Evolutionary conservation across 2,329 filamentous ascomycete genomes (phyloP).

Genomic region (Penicillium brasilianum): DNA sequence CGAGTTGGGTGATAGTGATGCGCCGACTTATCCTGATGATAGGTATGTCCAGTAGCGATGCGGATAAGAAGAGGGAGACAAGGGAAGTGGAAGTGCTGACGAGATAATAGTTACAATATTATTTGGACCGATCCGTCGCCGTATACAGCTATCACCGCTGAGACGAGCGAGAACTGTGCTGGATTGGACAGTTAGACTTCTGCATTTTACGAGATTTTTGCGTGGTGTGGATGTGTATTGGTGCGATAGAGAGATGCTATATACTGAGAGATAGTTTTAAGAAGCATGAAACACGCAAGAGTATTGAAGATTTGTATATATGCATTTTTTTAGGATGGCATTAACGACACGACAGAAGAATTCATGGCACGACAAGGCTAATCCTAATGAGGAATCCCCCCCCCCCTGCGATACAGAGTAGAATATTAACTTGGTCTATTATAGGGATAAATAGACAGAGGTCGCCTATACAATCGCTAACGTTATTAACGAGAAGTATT

Average conservation of each 20-base stretch:
- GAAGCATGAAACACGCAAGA: background rate
- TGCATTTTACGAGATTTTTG: background rate
- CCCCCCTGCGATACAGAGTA: too few species aligned
- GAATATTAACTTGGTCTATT: too few species aligned
- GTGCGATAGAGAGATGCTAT: background rate
- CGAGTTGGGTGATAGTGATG: conserved; percentile 57
- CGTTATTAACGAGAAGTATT: too few species aligned
- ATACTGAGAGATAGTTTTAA: too few species aligned
- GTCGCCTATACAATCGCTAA: too few species aligned
- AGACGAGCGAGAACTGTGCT: conserved; percentile 59
- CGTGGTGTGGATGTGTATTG: background rate
- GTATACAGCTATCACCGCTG: conserved; percentile 54
- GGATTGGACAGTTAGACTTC: conserved; percentile 53
- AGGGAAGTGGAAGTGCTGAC: conserved; percentile 18
- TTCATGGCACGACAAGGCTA: too few species aligned
- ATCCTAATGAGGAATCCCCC: too few species aligned
- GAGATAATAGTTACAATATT: conserved; percentile 51
- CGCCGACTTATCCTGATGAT: conserved; percentile 57
- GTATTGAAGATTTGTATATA: background rate
- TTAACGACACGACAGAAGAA: too few species aligned
- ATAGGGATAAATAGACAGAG: too few species aligned
- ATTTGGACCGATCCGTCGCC: conserved; percentile 63
- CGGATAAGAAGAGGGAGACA: conserved; percentile 16
- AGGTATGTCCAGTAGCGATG: conserved; percentile 37
- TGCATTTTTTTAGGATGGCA: too few species aligned